phyloP scores from a whole-genome alignment of 139 green algal genomes.

The Medakamo hakoo region DNA sequence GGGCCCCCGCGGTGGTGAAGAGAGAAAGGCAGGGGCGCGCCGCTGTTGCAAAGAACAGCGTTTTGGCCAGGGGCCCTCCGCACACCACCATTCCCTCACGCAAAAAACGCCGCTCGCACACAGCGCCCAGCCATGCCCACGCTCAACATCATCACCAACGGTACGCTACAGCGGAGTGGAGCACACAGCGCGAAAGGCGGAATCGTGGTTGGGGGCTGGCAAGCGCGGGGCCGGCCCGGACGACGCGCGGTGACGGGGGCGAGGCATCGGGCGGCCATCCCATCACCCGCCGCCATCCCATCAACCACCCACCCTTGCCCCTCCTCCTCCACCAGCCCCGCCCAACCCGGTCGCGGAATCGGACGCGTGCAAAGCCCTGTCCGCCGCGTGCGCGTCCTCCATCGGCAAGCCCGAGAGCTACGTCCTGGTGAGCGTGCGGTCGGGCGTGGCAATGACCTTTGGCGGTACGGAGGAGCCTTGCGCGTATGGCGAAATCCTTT shows the following conservation, averaged over 20 bases:
- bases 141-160: constrained; percentile 10
- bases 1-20: not conserved
- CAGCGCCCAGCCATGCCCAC: constrained; percentile 2
- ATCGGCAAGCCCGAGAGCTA: constrained; percentile 34
- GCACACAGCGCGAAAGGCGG: not conserved
- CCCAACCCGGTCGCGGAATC: constrained; percentile 11
- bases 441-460: constrained; percentile 17
- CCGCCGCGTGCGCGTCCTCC: constrained; percentile 6
- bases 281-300: too few relatives aligned
- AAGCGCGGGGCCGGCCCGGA: too few relatives aligned
- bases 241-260: too few relatives aligned
- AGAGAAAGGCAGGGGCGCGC: too few relatives aligned
- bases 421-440: constrained; percentile 21
- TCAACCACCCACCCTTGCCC: too few relatives aligned
- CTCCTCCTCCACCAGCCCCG: constrained; percentile 9
- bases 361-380: constrained; percentile 17
- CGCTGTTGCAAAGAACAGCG: too few relatives aligned
- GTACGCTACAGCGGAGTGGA: not conserved
- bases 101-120: not conserved
- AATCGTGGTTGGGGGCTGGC: too few relatives aligned
- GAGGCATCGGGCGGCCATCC: too few relatives aligned
- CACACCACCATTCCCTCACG: not conserved
- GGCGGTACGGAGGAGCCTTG: constrained; percentile 24
- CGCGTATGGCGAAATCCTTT: constrained; percentile 27
- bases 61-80: too few relatives aligned